These are phyloP conservation scores for Plasmodium reichenowi DNA, from an alignment of 169 alveolate genomes.

Conservation along the genomic window DNA sequence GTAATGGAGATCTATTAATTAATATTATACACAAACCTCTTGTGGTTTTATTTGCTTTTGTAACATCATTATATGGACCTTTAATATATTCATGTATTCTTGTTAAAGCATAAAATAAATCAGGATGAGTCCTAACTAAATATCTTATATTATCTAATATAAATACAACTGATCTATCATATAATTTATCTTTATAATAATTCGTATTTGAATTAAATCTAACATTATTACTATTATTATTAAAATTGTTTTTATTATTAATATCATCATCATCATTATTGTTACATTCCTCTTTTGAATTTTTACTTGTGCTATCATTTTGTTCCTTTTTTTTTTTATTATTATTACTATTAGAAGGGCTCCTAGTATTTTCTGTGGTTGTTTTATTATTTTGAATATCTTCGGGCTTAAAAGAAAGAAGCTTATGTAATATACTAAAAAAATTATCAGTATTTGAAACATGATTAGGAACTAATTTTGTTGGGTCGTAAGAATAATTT, in stretches of 20 bases:
- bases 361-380: not conserved
- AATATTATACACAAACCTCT: slow-evolving; percentile 68
- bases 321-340: not conserved
- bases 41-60: slow-evolving; percentile 63
- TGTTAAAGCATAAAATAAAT: slow-evolving; percentile 73
- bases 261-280: too few species aligned
- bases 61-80: slow-evolving; percentile 76
- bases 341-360: not conserved
- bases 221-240: not conserved
- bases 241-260: not conserved
- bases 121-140: slow-evolving; percentile 74
- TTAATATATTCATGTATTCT: slow-evolving; percentile 76
- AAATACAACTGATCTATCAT: slow-evolving; percentile 74
- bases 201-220: slow-evolving; percentile 4
- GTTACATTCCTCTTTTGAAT: not conserved
- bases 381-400: not conserved
- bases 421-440: slow-evolving; percentile 64
- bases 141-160: slow-evolving; percentile 70
- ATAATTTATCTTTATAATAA: slow-evolving; percentile 41
- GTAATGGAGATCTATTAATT: slow-evolving; percentile 75
- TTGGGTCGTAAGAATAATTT: slow-evolving; percentile 61
- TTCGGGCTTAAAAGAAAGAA: slow-evolving; percentile 58
- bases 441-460: slow-evolving; percentile 63
- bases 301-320: not conserved
- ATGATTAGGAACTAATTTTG: slow-evolving; percentile 68